A percentile compares a stretch with the other conserved stretches of the same genome.
Conservation (phyloP, 2,329 filamentous ascomycete genomes). For the Sclerotiophoma versabilis region DNA sequence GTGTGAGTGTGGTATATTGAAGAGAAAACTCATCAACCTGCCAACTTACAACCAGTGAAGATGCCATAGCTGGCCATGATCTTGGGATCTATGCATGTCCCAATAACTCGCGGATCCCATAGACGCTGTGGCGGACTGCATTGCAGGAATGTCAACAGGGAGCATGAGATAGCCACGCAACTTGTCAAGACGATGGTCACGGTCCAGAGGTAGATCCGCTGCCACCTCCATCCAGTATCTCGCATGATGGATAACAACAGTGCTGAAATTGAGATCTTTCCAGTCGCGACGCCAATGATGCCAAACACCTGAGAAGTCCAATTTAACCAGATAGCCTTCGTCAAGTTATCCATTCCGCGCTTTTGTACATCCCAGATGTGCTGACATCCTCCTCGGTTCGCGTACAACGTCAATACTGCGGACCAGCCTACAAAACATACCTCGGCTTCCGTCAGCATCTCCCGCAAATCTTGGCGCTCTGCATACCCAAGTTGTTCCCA, state of each 20-base stretch:
- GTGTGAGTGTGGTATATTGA: neutral
- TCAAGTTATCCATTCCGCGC: constrained; percentile 5
- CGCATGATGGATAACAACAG: constrained; percentile 4
- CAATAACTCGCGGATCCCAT: constrained; percentile 3
- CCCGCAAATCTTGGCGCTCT: neutral
- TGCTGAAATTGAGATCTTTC: constrained; percentile 6
- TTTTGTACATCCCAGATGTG: constrained; percentile 11
- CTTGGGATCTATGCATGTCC: constrained; percentile 2
- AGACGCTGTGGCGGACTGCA: constrained; percentile 2
- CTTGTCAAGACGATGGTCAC: constrained; percentile 5
- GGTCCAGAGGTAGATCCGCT: constrained; percentile 10
- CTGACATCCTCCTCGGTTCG: constrained; percentile 10
- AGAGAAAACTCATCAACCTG: no score
- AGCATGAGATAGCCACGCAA: constrained; percentile 8
- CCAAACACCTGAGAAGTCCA: constrained; percentile 11
- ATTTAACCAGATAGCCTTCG: neutral
- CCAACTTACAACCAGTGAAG: constrained; percentile 7
- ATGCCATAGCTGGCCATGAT: constrained; percentile 6
- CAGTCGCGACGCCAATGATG: constrained; percentile 4
- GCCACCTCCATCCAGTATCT: constrained; percentile 8
- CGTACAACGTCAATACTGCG: constrained; percentile 3
- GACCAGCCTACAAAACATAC: constrained; percentile 11
- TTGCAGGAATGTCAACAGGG: constrained; percentile 10
- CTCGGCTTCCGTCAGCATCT: neutral
- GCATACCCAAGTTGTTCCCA: constrained; percentile 6